Evolutionary conservation across 164 flowering plant species (phyloP), one percentile per base, ranked within the genome.

Genomic region (Tetrastigma voinierianum): DNA sequence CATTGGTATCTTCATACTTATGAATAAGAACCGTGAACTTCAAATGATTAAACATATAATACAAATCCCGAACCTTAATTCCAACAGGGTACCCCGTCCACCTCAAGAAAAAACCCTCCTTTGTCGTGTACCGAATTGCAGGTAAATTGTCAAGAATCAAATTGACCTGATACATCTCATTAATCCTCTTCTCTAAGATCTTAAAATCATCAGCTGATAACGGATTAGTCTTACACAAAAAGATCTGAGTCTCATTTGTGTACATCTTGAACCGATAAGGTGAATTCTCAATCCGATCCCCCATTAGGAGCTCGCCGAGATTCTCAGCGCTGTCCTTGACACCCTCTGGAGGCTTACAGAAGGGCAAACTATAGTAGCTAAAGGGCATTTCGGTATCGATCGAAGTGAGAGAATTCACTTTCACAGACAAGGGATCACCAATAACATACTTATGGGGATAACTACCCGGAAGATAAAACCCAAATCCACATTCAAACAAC

Each of bases 51-150:
- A 90, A 90, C 66, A 89, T 79, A 68, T 89, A 90, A 70, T 90
- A 87, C 10, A 24, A 55, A 60, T 81, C 86, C 69, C 83, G 78
- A 64, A 80, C 72, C 80, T 84, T 83, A 47, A 82, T 72, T 13
- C 97, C 97, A n/a, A 90, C 83, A 0, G 97, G 97, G 68, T 83
- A 90, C 17, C 97, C 97, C 0, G 94, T 90, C 89, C 90, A 90
- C 57, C 90, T 62, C 67, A 89, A 43, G 13, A 69, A 23, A 62
- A 61, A 83, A 0, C 76, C 79, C 10, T 90, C 94, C 75, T 82
- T 90, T 70, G 78, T 73, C 9, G 89, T 77, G 62, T 84, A 87
- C 71, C 94, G 62, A 57, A 87, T 90, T 0, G 94, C 92, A 0
- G 97, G 97, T 49, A 90, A 73, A 64, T 89, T 89, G 52, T 87